A percentile compares a stretch with the other conserved stretches of the same genome.
Evolutionary conservation across 495 filamentous ascomycete species (phyloP).

Genomic region (Aspergillus nanangensis): DNA sequence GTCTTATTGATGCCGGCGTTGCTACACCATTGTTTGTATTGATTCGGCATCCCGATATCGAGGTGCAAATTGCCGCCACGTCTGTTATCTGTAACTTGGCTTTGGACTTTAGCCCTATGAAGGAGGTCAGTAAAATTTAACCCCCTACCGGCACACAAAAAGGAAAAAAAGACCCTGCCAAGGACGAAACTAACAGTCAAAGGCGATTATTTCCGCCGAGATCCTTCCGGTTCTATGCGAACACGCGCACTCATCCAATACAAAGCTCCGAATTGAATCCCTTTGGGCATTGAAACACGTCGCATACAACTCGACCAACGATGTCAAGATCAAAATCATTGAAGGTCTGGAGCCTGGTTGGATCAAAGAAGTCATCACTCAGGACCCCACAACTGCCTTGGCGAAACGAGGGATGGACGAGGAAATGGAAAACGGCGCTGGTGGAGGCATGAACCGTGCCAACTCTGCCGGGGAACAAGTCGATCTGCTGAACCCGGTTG

Average conservation of each 20-base stretch:
- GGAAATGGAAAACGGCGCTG: conserved; percentile 29
- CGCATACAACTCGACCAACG: conserved; percentile 59
- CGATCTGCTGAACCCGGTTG: conserved; percentile 58
- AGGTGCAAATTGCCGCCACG: conserved; percentile 82
- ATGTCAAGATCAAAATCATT: conserved; percentile 69
- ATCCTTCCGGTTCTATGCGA: conserved; percentile 73
- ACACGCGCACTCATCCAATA: conserved; percentile 73
- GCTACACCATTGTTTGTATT: conserved; percentile 75
- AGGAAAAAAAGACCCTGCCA: too few species aligned
- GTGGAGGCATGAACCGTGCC: conserved; percentile 53
- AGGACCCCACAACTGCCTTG: conserved; percentile 32
- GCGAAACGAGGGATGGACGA: conserved; percentile 32
- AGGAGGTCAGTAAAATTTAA: conserved; percentile 72
- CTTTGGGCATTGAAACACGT: conserved; percentile 93
- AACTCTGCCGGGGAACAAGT: conserved; percentile 65
- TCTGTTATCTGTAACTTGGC: conserved; percentile 79
- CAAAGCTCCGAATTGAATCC: conserved; percentile 69
- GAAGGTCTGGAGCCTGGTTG: conserved; percentile 73
- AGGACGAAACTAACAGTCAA: conserved; percentile 22
- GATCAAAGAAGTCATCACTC: conserved; percentile 70
- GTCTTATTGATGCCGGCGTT: conserved; percentile 79
- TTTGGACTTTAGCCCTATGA: conserved; percentile 85
- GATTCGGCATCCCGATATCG: conserved; percentile 67
- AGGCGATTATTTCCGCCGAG: conserved; percentile 73
- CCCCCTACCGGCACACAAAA: too few species aligned